Base-by-base conservation (phyloP, 164 flowering plant genomes). In the Tetracentron sinense region DNA sequence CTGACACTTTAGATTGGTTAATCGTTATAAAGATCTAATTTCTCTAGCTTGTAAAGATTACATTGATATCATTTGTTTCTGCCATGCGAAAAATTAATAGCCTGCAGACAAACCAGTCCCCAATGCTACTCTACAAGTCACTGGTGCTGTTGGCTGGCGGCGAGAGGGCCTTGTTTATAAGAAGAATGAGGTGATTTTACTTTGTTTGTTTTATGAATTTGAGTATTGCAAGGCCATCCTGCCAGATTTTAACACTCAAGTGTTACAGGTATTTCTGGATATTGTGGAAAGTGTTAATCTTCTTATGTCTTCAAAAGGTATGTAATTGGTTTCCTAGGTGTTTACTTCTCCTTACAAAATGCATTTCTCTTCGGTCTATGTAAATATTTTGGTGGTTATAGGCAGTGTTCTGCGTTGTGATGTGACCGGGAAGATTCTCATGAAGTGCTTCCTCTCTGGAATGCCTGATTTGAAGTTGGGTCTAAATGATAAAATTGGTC, bases 121-220 rank as follows among this genome's bases (percentile, higher is more conserved):
- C 1, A 94, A 94, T 85, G 99, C 99, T 42, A 94, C 99, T 58
- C 77, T 91, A 66, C 99, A 94, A 94, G 99, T 94, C 58, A 94
- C 99, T 23, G 99, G 99, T 72, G 99, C 99, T 74, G 99, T 94
- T 79, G 97, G 99, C 52, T 94, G 99, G 99, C 83, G 99, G 17
- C 79, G 99, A 74, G 99, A 94, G 70, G 99, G 99, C 51, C 97
- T 94, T 69, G 78, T 75, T 38, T 94, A 94, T 70, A 94, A 94
- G 76, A 94, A 91, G 78, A 94, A 94, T 74, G 99, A 94, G 96
- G 98, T 89, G 58, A 70, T 28, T 56, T 42, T 54, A 31, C 14
- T 23, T 61, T 8, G 55, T 8, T 35, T 23, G 6, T 54, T 15
- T 38, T 20, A 21, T 47, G 12, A 54, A 31, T 62, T 27, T 46